Evolutionary conservation across 306 rosid species (phyloP), one percentile per base, ranked within the genome.

Genomic region (Urtica urens): DNA sequence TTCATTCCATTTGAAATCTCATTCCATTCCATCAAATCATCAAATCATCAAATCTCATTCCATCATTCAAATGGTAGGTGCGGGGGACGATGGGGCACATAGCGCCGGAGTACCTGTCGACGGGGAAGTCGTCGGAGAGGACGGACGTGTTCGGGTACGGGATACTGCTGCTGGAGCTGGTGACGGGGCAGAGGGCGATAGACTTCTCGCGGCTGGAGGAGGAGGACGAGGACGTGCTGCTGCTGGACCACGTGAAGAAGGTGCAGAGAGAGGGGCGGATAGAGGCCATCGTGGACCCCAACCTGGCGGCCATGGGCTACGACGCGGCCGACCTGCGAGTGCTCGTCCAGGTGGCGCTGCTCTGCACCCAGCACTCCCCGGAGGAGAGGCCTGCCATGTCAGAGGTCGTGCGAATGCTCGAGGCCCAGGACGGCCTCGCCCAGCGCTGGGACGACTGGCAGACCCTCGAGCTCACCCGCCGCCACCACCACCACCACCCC

Each of bases 391-490:
- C 96, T 5, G 67, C 71, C 3, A 92, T 92, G 99, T 85, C 99
- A 0, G 93, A 92, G 72, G 96, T 92, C 27, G 99, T 92, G 23
- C 77, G 96, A 59, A 92, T 85, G 99, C 75, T 92, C 10, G 99
- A 92, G 70, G 99, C 96, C 30, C n/a, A n/a, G n/a, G 99, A 92
- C 68, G 99, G 99, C 19, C 86, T 92, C 42, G 99, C 99, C 8
- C 94, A 92, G 81, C 66, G 96, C 68, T 92, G 99, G 99, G 96
- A 92, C 59, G 96, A 85, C 55, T 92, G 99, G 99, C 99, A 85
- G 68, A 74, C 67, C 37, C 81, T 82, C 41, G 99, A 92, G 70
- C 94, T 92, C 51, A 75, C 63, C 43, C 81, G 99, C 19, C 75
- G 96, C 70, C 81, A 85, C 65, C 96, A 92, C 63, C 78, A 79